Evolutionary conservation across 257 asterid species (phyloP).

Genomic region (Solanum medicagineum): DNA sequence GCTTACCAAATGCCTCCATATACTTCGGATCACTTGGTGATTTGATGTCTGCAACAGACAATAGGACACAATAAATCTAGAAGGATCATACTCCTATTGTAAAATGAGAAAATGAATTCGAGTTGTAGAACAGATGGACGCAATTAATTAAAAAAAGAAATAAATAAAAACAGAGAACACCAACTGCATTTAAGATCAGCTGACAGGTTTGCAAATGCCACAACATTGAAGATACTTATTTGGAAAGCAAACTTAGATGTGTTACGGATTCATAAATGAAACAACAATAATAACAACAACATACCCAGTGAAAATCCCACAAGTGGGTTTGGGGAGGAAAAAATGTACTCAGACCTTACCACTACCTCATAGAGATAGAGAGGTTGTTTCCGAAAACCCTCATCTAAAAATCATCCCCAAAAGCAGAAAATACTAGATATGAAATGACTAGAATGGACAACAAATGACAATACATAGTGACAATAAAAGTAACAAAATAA

Average conservation of each 20-base stretch:
- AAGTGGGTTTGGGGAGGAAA: no score
- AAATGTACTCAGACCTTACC: no score
- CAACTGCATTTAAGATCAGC: neutral
- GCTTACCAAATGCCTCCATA: constrained; percentile 92
- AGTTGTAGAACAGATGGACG: neutral
- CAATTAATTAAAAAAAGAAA: neutral
- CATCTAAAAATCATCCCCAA: no score
- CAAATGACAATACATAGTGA: no score
- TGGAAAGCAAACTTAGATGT: neutral
- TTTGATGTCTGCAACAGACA: constrained; percentile 61
- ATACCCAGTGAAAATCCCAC: no score
- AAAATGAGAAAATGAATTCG: neutral
- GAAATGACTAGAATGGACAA: no score
- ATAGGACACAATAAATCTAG: neutral
- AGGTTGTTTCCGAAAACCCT: no score
- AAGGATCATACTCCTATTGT: neutral
- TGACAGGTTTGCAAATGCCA: neutral
- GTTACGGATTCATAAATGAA: neutral
- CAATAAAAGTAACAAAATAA: no score
- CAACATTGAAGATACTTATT: neutral
- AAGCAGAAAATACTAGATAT: no score
- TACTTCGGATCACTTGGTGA: constrained; percentile 79
- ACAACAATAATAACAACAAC: no score
- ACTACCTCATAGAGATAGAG: no score
- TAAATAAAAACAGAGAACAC: neutral